Evolutionary conservation across 352 stramenopile species (phyloP).

Genomic region (Phytophthora palmivora): DNA sequence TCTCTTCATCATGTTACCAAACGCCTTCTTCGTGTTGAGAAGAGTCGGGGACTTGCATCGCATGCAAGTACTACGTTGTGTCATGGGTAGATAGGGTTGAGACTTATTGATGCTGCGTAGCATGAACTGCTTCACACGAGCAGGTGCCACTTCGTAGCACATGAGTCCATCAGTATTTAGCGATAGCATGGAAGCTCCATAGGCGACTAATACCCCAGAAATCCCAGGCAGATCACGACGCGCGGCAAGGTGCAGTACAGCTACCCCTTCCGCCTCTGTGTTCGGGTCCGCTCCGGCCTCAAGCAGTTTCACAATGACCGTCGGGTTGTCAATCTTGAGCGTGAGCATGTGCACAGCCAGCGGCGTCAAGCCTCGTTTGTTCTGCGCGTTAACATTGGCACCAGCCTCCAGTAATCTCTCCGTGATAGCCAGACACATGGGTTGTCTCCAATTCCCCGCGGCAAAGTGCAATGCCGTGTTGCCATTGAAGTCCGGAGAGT

Average conservation of each 20-base stretch:
- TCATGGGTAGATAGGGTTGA: conserved; percentile 54
- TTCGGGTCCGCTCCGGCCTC: conserved; percentile 65
- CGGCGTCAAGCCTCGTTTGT: conserved; percentile 73
- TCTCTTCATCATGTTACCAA: conserved; percentile 69
- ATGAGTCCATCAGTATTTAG: conserved; percentile 79
- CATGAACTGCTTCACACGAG: conserved; percentile 73
- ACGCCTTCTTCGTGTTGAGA: conserved; percentile 49
- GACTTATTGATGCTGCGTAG: conserved; percentile 63
- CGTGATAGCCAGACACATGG: conserved; percentile 53
- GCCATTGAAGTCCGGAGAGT: conserved; percentile 78
- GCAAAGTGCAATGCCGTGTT: conserved; percentile 88
- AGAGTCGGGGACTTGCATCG: conserved; percentile 62
- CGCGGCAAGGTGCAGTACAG: conserved; percentile 68
- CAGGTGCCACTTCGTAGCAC: conserved; percentile 79
- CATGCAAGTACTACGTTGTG: conserved; percentile 77
- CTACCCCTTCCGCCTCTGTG: conserved; percentile 67
- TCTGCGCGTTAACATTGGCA: conserved; percentile 54
- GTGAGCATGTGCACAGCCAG: conserved; percentile 85
- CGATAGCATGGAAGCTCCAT: conserved; percentile 64
- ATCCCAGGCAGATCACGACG: conserved; percentile 60
- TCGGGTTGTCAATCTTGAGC: conserved; percentile 76
- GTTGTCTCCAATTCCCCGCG: conserved; percentile 62
- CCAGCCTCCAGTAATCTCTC: conserved; percentile 58
- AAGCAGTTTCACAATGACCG: conserved; percentile 69
- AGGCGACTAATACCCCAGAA: conserved; percentile 63